These are phyloP conservation scores for Canariomyces notabilis DNA, from an alignment of 2,329 filamentous ascomycete species.

Conservation along the genomic window DNA sequence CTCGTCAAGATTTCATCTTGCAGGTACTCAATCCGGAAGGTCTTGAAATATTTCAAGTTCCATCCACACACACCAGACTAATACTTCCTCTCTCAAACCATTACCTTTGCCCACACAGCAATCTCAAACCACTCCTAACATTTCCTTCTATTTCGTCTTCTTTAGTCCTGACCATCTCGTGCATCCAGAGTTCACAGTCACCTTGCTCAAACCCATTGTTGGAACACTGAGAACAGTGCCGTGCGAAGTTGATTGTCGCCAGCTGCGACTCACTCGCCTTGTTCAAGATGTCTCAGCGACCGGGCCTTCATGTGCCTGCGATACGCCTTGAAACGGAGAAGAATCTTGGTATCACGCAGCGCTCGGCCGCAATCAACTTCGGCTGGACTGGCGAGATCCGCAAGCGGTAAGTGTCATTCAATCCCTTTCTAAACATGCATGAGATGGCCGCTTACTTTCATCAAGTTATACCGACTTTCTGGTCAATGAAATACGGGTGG, in stretches of 20 bases:
- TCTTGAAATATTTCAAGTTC: neutral
- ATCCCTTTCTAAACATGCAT: neutral
- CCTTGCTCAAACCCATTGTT: constrained; percentile 4
- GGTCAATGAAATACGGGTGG: constrained; percentile 79
- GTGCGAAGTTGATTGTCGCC: neutral
- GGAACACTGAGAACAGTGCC: neutral
- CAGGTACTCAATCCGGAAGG: too few species aligned
- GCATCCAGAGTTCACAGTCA: neutral
- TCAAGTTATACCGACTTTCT: constrained; percentile 81
- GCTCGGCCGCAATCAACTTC: constrained; percentile 35
- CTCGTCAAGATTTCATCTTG: too few species aligned
- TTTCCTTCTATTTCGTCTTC: neutral
- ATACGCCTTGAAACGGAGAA: constrained; percentile 31
- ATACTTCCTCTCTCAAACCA: constrained; percentile 1
- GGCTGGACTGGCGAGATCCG: constrained; percentile 41
- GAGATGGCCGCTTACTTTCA: constrained; percentile 5
- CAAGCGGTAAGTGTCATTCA: constrained; percentile 34
- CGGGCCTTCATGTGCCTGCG: constrained; percentile 25
- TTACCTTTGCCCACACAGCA: neutral
- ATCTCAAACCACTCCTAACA: neutral
- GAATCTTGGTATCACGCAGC: constrained; percentile 39
- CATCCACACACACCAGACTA: constrained; percentile 1
- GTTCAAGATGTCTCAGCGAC: constrained; percentile 23
- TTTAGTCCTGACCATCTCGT: neutral
- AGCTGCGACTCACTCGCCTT: constrained; percentile 5